Conservation (phyloP, 1,284 basidiomycete genomes). For the Taiwanofungus camphoratus region DNA sequence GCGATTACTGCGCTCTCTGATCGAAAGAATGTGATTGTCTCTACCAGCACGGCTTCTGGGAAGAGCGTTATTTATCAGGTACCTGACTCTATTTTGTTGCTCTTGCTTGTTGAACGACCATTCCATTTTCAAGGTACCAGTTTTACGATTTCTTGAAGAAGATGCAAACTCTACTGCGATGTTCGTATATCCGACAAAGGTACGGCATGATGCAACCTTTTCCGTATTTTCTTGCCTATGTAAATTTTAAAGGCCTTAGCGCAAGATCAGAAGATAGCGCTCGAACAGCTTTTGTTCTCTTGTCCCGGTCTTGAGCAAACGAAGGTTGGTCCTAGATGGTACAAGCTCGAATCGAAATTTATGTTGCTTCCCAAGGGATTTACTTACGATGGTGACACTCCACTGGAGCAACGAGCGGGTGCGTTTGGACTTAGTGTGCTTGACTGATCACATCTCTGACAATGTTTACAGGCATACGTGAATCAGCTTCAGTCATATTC, state of each 20-base stretch:
- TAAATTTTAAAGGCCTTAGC: conserved; percentile 64
- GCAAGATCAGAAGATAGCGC: conserved; percentile 76
- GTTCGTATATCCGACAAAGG: conserved; percentile 90
- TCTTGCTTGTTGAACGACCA: background rate
- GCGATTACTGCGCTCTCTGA: conserved; percentile 67
- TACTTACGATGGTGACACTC: conserved; percentile 89
- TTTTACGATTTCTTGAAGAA: conserved; percentile 64
- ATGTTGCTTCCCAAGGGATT: conserved; percentile 41
- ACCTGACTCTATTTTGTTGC: background rate
- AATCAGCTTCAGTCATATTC: conserved; percentile 64
- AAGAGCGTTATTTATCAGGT: conserved; percentile 91
- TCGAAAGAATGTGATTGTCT: conserved; percentile 78
- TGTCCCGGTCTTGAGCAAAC: conserved; percentile 62
- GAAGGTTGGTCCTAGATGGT: conserved; percentile 33
- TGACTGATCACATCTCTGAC: background rate
- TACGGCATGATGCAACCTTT: conserved; percentile 15
- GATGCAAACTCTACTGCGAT: conserved; percentile 66
- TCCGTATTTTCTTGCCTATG: background rate
- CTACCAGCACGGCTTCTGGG: conserved; percentile 87
- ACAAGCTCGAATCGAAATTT: background rate
- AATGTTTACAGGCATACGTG: conserved; percentile 47
- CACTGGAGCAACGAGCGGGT: conserved; percentile 59
- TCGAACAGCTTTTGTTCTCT: conserved; percentile 60
- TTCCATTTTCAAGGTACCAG: conserved; percentile 52
- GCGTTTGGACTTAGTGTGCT: conserved; percentile 11